phyloP scores from a whole-genome alignment of 495 filamentous ascomycete species.

The Cercophora newfieldiana region DNA sequence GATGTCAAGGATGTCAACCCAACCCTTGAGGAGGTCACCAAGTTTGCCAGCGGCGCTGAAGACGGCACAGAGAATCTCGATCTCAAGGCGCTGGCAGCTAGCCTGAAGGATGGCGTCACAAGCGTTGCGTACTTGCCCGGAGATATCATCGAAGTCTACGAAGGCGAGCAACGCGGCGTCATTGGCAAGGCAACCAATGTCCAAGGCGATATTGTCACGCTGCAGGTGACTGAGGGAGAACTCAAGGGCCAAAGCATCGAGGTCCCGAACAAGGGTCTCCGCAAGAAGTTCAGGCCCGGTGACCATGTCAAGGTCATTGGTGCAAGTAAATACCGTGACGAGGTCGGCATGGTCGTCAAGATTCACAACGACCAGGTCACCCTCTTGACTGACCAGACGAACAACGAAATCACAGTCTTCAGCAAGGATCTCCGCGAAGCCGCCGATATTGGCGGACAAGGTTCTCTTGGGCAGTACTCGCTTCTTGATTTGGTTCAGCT shows the following conservation, averaged over 20 bases:
- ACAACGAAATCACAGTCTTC: slow-evolving; percentile 94
- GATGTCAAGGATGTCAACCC: slow-evolving; percentile 87
- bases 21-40: slow-evolving; percentile 89
- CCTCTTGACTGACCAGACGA: slow-evolving; percentile 83
- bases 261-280: slow-evolving; percentile 86
- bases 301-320: slow-evolving; percentile 99
- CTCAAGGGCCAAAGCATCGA: slow-evolving; percentile 83
- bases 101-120: slow-evolving; percentile 73
- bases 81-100: slow-evolving; percentile 82
- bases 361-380: slow-evolving; percentile 90
- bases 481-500: slow-evolving; percentile 94
- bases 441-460: slow-evolving; percentile 80
- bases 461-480: slow-evolving; percentile 78
- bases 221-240: slow-evolving; percentile 82
- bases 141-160: slow-evolving; percentile 78
- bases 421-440: slow-evolving; percentile 95
- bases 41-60: slow-evolving; percentile 82
- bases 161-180: slow-evolving; percentile 93
- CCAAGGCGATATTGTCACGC: slow-evolving; percentile 86
- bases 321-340: slow-evolving; percentile 87
- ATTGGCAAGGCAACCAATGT: slow-evolving; percentile 82
- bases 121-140: slow-evolving; percentile 84
- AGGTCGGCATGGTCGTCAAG: slow-evolving; percentile 94
- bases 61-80: slow-evolving; percentile 94
- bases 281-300: slow-evolving; percentile 89